Base-by-base conservation (phyloP, 2,329 filamentous ascomycete species). In the Phyllosticta capitalensis region DNA sequence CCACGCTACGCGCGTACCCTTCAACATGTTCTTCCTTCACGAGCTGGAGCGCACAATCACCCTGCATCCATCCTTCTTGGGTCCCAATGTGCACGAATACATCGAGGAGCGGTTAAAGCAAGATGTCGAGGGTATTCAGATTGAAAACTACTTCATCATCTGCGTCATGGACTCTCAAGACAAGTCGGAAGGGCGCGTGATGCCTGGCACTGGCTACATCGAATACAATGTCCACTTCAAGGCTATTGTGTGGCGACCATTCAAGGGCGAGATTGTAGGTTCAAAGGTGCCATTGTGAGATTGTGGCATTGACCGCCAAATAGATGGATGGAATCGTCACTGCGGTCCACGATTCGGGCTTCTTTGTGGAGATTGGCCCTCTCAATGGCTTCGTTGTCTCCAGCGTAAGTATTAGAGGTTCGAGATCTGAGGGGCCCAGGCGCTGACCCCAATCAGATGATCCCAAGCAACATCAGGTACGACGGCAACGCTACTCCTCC, bases 111-210 rank as follows among this genome's bases (percentile, higher is more conserved):
- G 92, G 74, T 84, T 99, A 26, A 83, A 96, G 64, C 87, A 89
- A 70, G 92, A 97, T 71, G 90, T 96, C 63, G 94, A 99, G 76
- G 94, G 94, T 22, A 92, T 89, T 50, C 96, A 92, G 75, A 94
- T 91, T 2, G 94, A 94, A 61, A 90, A 90, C 72, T 96, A 95
- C 79, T 97, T 94, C 75, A 95, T 99, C 71, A 94, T 99, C 67
- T 94, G 91, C 70, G 95, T 99, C 69, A 92, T 99, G 84, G 92
- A 96, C 74, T 89, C 92, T 54, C 92, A 95, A 68, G 89, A 96
- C 66, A 92, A 97, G 68, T 95, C 90, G 17, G 91, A 96, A 70
- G 92, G 92, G 12, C 87, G 90, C 66, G 92, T 99, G 63, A 83
- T 96, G 60, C 92, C 94, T 2, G 90, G 92, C 9, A 95, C 88